Percentiles rank a stretch among this genome's conserved stretches.
Evolutionary conservation across 345 rosid genomes (phyloP).

Genomic region (Corymbia maculata): DNA sequence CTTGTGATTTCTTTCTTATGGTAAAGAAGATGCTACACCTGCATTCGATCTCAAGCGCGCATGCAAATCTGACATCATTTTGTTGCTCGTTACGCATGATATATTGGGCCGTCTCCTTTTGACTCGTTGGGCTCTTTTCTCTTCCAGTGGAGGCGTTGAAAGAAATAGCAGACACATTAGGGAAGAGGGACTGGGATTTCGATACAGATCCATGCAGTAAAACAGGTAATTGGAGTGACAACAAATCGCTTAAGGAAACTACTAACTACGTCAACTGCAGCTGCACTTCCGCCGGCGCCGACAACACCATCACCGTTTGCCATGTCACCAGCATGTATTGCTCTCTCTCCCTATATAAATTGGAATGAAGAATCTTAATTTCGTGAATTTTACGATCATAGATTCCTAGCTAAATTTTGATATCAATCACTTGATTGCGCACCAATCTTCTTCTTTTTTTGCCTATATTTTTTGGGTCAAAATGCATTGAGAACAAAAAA

Average conservation of each 20-base stretch:
- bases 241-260: not conserved
- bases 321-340: slow-evolving; percentile 1
- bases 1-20: not conserved
- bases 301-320: not conserved
- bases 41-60: not conserved
- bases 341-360: too few species aligned
- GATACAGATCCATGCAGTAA: not conserved
- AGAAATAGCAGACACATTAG: not conserved
- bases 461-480: not conserved
- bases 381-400: too few species aligned
- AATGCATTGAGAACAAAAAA: too few species aligned
- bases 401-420: too few species aligned
- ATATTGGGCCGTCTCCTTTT: not conserved
- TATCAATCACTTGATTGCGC: too few species aligned
- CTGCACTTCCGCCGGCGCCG: not conserved
- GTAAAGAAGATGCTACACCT: not conserved
- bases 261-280: not conserved
- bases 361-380: too few species aligned
- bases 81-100: not conserved
- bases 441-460: too few species aligned
- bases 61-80: not conserved
- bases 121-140: too few species aligned
- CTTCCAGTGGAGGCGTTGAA: not conserved
- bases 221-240: not conserved
- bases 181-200: slow-evolving; percentile 1